A percentile compares a stretch with the other conserved stretches of the same genome.
These are phyloP conservation scores for Russula compacta DNA, from an alignment of 768 basidiomycete species.

Conservation along the genomic window DNA sequence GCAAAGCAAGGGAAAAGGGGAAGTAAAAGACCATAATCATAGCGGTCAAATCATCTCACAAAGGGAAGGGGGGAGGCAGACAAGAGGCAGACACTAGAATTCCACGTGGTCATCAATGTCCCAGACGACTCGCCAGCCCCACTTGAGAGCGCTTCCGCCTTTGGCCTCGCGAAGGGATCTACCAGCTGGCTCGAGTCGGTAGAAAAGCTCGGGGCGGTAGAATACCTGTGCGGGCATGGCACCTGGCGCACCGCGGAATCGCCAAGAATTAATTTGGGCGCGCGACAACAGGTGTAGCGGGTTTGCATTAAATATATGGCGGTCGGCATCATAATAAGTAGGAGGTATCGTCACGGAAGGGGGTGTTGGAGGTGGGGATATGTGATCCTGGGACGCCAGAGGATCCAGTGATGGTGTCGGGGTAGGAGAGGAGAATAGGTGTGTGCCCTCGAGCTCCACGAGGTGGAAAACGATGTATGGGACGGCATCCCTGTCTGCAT, in stretches of 20 bases:
- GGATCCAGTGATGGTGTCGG: not conserved
- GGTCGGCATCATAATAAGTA: conserved; percentile 28
- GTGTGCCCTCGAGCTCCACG: not conserved
- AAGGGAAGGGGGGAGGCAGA: too few relatives aligned
- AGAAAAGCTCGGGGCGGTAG: conserved; percentile 12
- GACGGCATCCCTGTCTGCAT: not conserved
- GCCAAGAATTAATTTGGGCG: conserved; percentile 51
- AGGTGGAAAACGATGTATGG: conserved; percentile 15
- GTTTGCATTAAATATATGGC: conserved; percentile 52
- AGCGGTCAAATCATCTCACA: not conserved
- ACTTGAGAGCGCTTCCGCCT: conserved; percentile 15
- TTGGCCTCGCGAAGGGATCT: not conserved
- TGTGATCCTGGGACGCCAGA: not conserved
- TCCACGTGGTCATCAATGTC: conserved; percentile 5
- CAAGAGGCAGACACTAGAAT: not conserved
- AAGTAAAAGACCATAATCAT: not conserved
- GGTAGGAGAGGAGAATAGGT: not conserved
- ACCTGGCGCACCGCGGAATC: conserved; percentile 25
- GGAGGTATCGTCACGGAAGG: not conserved
- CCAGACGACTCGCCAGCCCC: conserved; percentile 19
- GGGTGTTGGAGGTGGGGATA: conserved; percentile 21
- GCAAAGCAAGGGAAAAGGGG: not conserved
- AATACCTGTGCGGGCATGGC: conserved; percentile 31
- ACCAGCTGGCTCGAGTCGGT: conserved; percentile 10
- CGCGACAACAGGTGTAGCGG: conserved; percentile 48